Percentiles rank a stretch among this genome's conserved stretches.
Evolutionary conservation across 306 rosid species (phyloP).

Genomic region (Rubus idaeus): DNA sequence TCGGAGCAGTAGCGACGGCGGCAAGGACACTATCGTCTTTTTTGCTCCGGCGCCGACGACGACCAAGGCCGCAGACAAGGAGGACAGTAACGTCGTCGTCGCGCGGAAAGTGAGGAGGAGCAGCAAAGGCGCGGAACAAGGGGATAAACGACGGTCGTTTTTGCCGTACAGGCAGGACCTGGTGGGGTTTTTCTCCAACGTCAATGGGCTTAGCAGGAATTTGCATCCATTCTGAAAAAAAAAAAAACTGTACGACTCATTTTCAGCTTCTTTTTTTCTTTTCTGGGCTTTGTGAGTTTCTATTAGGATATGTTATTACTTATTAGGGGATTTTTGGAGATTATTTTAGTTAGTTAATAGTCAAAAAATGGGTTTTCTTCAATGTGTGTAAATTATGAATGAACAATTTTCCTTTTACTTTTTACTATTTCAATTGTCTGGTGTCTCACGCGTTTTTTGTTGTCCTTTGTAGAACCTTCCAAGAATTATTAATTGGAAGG

Average conservation of each 20-base stretch:
- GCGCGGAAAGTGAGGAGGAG: slow-evolving; percentile 4
- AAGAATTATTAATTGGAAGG: neutral
- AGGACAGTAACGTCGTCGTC: slow-evolving; percentile 9
- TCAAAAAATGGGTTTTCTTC: neutral
- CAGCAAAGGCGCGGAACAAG: slow-evolving; percentile 19
- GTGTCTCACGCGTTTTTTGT: neutral
- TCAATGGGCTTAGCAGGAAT: slow-evolving; percentile 50
- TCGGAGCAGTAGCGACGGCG: slow-evolving; percentile 53
- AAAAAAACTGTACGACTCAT: neutral
- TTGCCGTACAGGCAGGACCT: slow-evolving; percentile 47
- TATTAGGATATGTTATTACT: neutral
- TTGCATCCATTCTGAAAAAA: slow-evolving; percentile 47
- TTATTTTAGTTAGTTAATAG: neutral
- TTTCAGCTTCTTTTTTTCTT: neutral
- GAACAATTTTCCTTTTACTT: neutral
- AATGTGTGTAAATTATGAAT: neutral
- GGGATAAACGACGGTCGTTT: slow-evolving; percentile 39
- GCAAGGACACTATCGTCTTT: slow-evolving; percentile 33
- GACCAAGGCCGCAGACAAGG: neutral
- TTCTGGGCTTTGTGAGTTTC: neutral
- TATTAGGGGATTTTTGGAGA: neutral
- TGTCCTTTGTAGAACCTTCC: neutral
- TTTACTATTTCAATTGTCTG: neutral
- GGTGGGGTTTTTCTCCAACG: slow-evolving; percentile 51
- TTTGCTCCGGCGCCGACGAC: slow-evolving; percentile 5